These are phyloP conservation scores for Glycine latifolia DNA, from an alignment of 306 rosid species.

Conservation along the genomic window DNA sequence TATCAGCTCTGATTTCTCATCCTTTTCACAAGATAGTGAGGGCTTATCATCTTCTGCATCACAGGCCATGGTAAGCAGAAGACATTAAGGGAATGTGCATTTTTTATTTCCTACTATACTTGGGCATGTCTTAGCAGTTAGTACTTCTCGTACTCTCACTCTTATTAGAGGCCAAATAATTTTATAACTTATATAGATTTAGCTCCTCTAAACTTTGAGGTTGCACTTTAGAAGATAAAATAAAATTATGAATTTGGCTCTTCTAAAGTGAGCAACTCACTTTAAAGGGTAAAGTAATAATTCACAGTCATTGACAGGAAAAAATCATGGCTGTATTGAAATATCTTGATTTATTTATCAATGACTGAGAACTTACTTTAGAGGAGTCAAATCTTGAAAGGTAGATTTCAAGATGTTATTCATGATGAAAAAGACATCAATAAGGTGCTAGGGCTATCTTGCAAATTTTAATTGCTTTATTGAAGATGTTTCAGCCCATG, in stretches of 20 bases:
- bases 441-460: neutral
- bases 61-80: slow-evolving; percentile 61
- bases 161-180: neutral
- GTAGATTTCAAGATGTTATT: neutral
- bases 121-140: neutral
- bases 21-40: slow-evolving; percentile 76
- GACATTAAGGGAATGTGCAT: neutral
- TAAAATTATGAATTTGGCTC: too few relatives aligned
- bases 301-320: neutral
- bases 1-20: slow-evolving; percentile 62
- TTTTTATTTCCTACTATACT: neutral
- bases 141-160: neutral
- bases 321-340: neutral
- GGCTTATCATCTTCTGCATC: slow-evolving; percentile 56
- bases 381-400: neutral
- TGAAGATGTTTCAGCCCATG: neutral
- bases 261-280: too few relatives aligned
- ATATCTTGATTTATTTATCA: too few relatives aligned
- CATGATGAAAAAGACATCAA: neutral
- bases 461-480: neutral
- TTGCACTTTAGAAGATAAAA: too few relatives aligned
- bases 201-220: too few relatives aligned
- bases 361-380: too few relatives aligned
- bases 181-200: too few relatives aligned
- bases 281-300: neutral